Evolutionary conservation across 2,329 filamentous ascomycete species (phyloP).

Genomic region (Penicillium sclerotiorum): DNA sequence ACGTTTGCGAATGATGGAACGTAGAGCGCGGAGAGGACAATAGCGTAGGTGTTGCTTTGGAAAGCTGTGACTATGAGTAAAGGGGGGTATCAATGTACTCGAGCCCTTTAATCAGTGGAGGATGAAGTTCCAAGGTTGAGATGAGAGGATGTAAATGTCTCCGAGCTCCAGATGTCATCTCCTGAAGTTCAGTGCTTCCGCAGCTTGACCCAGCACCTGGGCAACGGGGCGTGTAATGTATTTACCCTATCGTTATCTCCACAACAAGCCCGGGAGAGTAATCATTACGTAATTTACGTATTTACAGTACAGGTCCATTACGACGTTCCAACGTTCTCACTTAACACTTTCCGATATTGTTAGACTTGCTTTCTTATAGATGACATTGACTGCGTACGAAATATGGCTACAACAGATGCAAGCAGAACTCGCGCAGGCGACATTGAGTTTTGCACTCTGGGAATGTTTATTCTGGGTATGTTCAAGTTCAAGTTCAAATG

Average conservation of each 20-base stretch:
- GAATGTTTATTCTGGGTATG: slow-evolving; percentile 66
- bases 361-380: slow-evolving; percentile 8
- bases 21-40: no score
- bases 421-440: slow-evolving; percentile 5
- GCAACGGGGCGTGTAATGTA: slow-evolving; percentile 19
- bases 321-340: no score
- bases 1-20: slow-evolving; percentile 16
- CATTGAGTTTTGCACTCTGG: slow-evolving; percentile 62
- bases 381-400: not conserved
- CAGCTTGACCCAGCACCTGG: slow-evolving; percentile 14
- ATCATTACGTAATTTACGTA: slow-evolving; percentile 23
- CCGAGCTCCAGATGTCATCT: no score
- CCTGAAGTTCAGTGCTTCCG: slow-evolving; percentile 18
- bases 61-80: no score
- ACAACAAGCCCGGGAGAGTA: no score
- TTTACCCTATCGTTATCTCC: slow-evolving; percentile 7
- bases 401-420: slow-evolving; percentile 19
- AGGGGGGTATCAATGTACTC: no score
- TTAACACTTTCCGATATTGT: slow-evolving; percentile 10
- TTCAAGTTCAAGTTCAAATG: slow-evolving; percentile 6
- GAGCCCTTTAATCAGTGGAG: no score
- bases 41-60: no score
- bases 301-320: no score
- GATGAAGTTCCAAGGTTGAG: slow-evolving; percentile 7
- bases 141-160: slow-evolving; percentile 8